Percentiles rank a stretch among this genome's conserved stretches.
Conservation (phyloP, 805 yeast species). For the Soucietia sequanensis region DNA sequence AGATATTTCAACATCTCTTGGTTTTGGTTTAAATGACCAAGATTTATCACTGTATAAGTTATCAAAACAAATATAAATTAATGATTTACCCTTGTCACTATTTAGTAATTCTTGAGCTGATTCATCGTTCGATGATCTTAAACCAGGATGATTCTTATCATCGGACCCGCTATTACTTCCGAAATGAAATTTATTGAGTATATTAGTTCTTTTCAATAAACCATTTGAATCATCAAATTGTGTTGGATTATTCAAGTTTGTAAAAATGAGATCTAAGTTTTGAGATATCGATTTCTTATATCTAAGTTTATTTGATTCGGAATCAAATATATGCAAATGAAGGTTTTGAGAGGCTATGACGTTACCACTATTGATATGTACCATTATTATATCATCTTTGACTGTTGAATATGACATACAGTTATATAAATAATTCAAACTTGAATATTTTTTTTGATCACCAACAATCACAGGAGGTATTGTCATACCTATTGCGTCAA, state of each 20-base stretch:
- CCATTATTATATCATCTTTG: slow-evolving; percentile 36
- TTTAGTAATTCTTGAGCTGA: slow-evolving; percentile 14
- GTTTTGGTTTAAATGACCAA: slow-evolving; percentile 37
- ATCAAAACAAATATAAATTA: slow-evolving; percentile 41
- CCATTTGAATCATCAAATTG: slow-evolving; percentile 11
- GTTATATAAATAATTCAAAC: slow-evolving; percentile 26
- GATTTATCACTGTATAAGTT: slow-evolving; percentile 40
- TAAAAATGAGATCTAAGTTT: slow-evolving; percentile 34
- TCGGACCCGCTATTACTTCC: slow-evolving; percentile 5
- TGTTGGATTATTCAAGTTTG: slow-evolving; percentile 32
- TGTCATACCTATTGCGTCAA: slow-evolving; percentile 35
- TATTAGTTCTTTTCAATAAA: slow-evolving; percentile 5
- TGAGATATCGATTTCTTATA: slow-evolving; percentile 25
- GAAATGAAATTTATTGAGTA: slow-evolving; percentile 7
- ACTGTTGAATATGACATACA: slow-evolving; percentile 38
- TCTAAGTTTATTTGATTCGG: slow-evolving; percentile 34
- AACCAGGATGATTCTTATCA: slow-evolving; percentile 8
- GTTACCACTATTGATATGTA: slow-evolving; percentile 30
- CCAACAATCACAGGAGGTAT: slow-evolving; percentile 35
- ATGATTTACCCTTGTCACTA: slow-evolving; percentile 22
- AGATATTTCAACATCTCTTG: slow-evolving; percentile 30
- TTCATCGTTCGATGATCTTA: no score
- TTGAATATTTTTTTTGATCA: slow-evolving; percentile 26
- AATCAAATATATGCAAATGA: slow-evolving; percentile 37
- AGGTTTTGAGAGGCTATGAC: slow-evolving; percentile 30